Conservation (phyloP, 306 rosid species). For the Bauhinia variegata region DNA sequence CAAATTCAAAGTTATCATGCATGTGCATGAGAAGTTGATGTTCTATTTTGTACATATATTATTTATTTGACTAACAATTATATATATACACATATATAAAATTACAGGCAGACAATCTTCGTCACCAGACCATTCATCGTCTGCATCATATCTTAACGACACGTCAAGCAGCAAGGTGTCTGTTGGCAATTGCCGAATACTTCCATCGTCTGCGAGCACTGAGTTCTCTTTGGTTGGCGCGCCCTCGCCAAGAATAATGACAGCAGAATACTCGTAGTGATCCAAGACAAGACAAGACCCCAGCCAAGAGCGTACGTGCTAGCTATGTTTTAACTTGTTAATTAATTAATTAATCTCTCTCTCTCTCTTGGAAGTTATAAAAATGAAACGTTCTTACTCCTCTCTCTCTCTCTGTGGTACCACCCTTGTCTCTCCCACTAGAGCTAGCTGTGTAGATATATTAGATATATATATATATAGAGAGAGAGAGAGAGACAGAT, state of each 20-base stretch:
- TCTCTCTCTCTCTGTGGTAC: conserved; percentile 10
- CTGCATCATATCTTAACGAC: conserved; percentile 71
- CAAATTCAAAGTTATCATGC: neutral
- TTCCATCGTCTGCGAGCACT: conserved; percentile 85
- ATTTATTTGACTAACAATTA: neutral
- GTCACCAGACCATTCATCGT: conserved; percentile 82
- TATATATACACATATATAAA: neutral
- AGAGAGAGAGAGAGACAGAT: too few species aligned
- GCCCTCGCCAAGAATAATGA: conserved; percentile 73
- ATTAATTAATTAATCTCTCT: neutral
- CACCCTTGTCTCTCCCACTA: conserved; percentile 21
- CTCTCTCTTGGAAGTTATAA: conserved; percentile 23
- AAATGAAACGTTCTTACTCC: conserved; percentile 30
- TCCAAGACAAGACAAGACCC: too few species aligned
- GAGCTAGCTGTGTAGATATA: conserved; percentile 51
- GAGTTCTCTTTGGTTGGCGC: conserved; percentile 88
- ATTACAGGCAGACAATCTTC: conserved; percentile 78
- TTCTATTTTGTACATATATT: neutral
- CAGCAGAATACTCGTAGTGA: too few species aligned
- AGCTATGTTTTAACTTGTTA: conserved; percentile 37
- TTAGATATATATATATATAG: too few species aligned
- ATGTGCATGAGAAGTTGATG: neutral
- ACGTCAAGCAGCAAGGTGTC: conserved; percentile 88
- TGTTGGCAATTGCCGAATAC: conserved; percentile 83
- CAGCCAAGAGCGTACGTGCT: too few species aligned